Percentiles rank a stretch among this genome's conserved stretches.
Evolutionary conservation across 2,329 filamentous ascomycete genomes (phyloP).

Genomic region (Zymoseptoria tritici): DNA sequence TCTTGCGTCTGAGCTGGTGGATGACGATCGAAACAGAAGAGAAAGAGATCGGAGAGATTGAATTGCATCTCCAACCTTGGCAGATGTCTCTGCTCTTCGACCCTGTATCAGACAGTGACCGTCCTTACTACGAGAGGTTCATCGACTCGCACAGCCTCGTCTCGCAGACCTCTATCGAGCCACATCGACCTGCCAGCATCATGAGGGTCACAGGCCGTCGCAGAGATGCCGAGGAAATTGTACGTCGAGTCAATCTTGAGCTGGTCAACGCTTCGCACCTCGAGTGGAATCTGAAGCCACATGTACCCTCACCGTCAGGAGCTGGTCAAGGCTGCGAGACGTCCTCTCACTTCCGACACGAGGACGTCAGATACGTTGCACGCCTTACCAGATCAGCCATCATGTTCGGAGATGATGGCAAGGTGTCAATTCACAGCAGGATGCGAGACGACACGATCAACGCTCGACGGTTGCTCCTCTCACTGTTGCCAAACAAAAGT

Average conservation of each 20-base stretch:
- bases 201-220: constrained; percentile 27
- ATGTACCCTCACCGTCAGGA: constrained; percentile 3
- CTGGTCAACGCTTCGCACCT: constrained; percentile 10
- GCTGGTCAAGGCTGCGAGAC: neutral
- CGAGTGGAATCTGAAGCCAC: constrained; percentile 10
- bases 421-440: constrained; percentile 7
- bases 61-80: constrained; percentile 22
- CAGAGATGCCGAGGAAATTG: constrained; percentile 24
- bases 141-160: constrained; percentile 19
- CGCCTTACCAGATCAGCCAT: constrained; percentile 14
- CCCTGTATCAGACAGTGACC: constrained; percentile 3
- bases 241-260: constrained; percentile 16
- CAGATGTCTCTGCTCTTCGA: constrained; percentile 24
- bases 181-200: constrained; percentile 17
- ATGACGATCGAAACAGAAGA: constrained; percentile 19
- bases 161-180: constrained; percentile 14
- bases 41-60: constrained; percentile 23
- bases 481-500: constrained; percentile 14
- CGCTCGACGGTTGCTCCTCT: constrained; percentile 20
- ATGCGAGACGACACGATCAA: constrained; percentile 5
- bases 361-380: constrained; percentile 15
- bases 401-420: neutral
- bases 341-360: constrained; percentile 5
- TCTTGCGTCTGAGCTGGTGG: constrained; percentile 23
- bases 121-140: constrained; percentile 13